Evolutionary conservation across 2,329 filamentous ascomycete species (phyloP).

Genomic region (Cladosporium austrohemisphaericum): DNA sequence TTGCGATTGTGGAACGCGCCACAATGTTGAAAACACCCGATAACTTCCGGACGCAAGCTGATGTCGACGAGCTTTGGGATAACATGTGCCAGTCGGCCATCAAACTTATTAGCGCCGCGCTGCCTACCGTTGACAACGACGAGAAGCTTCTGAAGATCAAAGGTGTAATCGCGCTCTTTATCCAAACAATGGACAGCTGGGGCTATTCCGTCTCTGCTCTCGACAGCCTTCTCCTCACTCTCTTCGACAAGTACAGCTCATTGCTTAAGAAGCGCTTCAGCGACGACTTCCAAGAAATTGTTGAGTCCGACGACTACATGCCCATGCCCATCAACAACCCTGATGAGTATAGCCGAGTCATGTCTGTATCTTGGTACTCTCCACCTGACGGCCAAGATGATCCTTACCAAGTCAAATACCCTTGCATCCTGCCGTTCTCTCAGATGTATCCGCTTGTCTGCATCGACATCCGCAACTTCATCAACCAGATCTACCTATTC

Average conservation of each 20-base stretch:
- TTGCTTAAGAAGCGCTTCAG: conserved; percentile 87
- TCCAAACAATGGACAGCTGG: conserved; percentile 98
- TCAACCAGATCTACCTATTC: conserved; percentile 98
- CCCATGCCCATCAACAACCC: conserved; percentile 91
- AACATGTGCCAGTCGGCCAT: conserved; percentile 92
- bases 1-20: conserved; percentile 92
- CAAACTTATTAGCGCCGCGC: conserved; percentile 71
- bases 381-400: conserved; percentile 64
- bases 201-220: conserved; percentile 78
- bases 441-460: conserved; percentile 99
- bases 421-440: conserved; percentile 93
- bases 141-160: conserved; percentile 93
- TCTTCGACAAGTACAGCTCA: conserved; percentile 93
- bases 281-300: conserved; percentile 89
- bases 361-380: conserved; percentile 93
- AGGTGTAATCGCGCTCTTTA: conserved; percentile 85
- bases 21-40: conserved; percentile 78
- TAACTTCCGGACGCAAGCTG: conserved; percentile 73
- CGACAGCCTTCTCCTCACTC: conserved; percentile 76
- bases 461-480: conserved; percentile 94
- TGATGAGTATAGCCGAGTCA: conserved; percentile 92
- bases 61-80: conserved; percentile 98
- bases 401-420: conserved; percentile 66
- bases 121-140: conserved; percentile 78
- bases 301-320: conserved; percentile 98